A percentile compares a stretch with the other conserved stretches of the same genome.
phyloP scores from a whole-genome alignment of 2,329 filamentous ascomycete species.

The Sporothrix protearum region DNA sequence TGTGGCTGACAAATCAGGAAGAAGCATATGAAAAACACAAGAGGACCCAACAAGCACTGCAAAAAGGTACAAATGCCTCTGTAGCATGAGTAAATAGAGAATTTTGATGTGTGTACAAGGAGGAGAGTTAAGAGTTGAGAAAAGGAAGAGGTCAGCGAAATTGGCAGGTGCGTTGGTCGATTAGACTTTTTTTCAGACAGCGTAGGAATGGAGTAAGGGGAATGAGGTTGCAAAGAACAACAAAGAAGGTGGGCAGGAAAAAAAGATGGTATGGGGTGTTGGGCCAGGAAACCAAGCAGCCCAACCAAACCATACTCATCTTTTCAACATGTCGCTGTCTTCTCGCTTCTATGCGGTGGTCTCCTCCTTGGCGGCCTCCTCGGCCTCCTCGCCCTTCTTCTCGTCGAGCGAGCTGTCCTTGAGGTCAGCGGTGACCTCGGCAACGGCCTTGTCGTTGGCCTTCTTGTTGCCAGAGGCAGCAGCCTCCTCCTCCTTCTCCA shows the following conservation, averaged over 20 bases:
- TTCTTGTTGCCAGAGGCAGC: constrained; percentile 47
- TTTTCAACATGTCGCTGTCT: neutral
- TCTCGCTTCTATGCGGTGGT: constrained; percentile 9
- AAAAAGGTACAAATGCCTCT: neutral
- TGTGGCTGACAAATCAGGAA: neutral
- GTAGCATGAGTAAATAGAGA: neutral
- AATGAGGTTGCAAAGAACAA: neutral
- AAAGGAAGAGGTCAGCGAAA: neutral
- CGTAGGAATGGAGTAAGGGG: neutral
- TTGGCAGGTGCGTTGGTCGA: neutral
- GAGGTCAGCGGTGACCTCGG: constrained; percentile 50
- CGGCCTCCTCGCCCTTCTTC: constrained; percentile 46
- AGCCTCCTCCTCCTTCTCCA: constrained; percentile 65
- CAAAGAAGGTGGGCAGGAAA: neutral
- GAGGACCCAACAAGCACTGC: neutral
- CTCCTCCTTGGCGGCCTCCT: constrained; percentile 26
- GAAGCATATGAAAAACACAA: neutral
- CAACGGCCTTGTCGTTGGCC: constrained; percentile 45
- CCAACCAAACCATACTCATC: neutral
- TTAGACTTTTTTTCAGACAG: constrained; percentile 1
- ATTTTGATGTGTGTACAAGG: neutral
- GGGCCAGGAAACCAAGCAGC: neutral
- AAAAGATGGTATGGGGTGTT: neutral
- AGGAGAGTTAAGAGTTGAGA: neutral
- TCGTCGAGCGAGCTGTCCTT: constrained; percentile 53